Percentiles rank a stretch among this genome's conserved stretches.
phyloP scores from a whole-genome alignment of 129 eudicot species.

The Arctium minus region DNA sequence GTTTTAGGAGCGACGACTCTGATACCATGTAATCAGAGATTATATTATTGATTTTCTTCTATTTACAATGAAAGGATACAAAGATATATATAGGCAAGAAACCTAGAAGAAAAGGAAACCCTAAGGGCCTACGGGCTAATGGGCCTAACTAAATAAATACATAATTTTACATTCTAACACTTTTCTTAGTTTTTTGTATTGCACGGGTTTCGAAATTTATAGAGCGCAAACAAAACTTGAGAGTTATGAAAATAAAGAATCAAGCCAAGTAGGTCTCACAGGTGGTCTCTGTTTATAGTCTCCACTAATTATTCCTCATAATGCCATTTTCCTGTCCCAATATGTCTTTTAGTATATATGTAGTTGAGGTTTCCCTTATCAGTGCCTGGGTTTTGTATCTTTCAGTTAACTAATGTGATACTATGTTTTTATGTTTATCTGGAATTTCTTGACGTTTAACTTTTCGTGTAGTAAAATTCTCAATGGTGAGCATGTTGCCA shows the following conservation, averaged over 20 bases:
- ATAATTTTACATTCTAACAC: no score
- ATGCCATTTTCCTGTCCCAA: background rate
- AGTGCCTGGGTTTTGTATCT: background rate
- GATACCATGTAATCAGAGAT: no score
- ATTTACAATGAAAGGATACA: no score
- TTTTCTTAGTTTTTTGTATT: background rate
- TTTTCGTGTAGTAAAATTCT: background rate
- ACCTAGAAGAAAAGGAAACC: no score
- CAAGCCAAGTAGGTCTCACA: conserved; percentile 2
- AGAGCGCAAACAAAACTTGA: background rate
- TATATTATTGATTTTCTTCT: no score
- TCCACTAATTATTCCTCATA: background rate
- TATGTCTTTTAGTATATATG: background rate
- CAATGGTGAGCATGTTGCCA: conserved; percentile 7
- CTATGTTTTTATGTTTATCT: conserved; percentile 1
- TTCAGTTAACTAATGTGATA: background rate
- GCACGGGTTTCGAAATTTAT: background rate
- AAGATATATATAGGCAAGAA: no score
- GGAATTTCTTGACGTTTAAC: background rate
- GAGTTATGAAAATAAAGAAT: background rate
- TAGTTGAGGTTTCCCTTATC: background rate
- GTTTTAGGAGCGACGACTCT: no score
- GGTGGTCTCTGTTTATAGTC: background rate
- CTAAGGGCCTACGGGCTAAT: no score
- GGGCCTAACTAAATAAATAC: no score